phyloP scores from a whole-genome alignment of 2,329 filamentous ascomycete species.

The Scedosporium aurantiacum region DNA sequence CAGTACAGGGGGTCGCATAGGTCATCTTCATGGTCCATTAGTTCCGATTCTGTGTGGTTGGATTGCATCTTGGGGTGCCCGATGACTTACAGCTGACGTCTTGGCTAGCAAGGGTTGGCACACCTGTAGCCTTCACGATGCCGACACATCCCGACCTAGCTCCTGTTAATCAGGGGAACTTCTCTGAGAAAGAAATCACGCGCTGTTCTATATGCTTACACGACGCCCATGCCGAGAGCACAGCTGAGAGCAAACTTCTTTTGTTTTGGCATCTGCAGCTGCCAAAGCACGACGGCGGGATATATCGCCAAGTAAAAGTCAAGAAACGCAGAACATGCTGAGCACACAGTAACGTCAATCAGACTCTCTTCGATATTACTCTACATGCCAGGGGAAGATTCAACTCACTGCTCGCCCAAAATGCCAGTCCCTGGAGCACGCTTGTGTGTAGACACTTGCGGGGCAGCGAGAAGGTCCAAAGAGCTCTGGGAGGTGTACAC shows the following conservation, averaged over 20 bases:
- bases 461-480: conserved; percentile 13
- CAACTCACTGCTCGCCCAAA: neutral
- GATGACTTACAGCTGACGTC: conserved; percentile 2
- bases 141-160: neutral
- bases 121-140: neutral
- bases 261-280: conserved; percentile 13
- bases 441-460: conserved; percentile 10
- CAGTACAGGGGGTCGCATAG: neutral
- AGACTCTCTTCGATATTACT: neutral
- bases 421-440: conserved; percentile 7
- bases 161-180: neutral
- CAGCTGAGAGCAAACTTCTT: conserved; percentile 16
- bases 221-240: conserved; percentile 16
- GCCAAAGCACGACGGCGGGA: conserved; percentile 13
- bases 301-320: conserved; percentile 18
- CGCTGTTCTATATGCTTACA: conserved; percentile 13
- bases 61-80: neutral
- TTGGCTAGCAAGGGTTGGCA: neutral
- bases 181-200: neutral
- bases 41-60: neutral
- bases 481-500: conserved; percentile 14
- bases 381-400: too few species aligned
- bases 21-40: neutral
- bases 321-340: conserved; percentile 15
- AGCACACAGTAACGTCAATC: conserved; percentile 9